Evolutionary conservation across 331 rosid genomes (phyloP), one percentile per base, ranked within the genome.

Genomic region (Telfairia occidentalis): DNA sequence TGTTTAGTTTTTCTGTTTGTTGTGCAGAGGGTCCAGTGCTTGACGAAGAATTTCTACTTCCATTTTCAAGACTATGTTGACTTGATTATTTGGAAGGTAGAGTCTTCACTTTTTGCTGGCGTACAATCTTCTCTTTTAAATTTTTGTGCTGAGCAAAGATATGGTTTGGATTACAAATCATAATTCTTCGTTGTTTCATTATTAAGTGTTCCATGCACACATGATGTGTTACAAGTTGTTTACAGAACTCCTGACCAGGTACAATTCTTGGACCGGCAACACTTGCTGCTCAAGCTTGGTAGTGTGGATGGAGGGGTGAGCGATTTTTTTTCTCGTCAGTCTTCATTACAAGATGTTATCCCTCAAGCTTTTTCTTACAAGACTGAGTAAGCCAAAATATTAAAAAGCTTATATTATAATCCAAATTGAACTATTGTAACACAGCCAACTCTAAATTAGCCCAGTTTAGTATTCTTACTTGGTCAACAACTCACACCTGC

Each of bases 231-330:
- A 85, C 86, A 67, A 76, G 83, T 76, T 75, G 83, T 78, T 84
- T 83, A 76, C 82, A 73, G 81, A 76, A 87, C 78, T 84, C 77
- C 76, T 84, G 85, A 80, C 76, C 89, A 95, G 99, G 99, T 90
- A 84, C 99, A 95, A 81, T 95, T 95, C 93, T 84, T 95, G 92
- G 99, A 95, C 79, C 88, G 92, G 80, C 96, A 88, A 52, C 96
- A 95, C 91, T 83, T 95, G 84, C 93, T 95, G 53, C 86, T 95
- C 89, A 95, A 95, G 89, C 88, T 90, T 81, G 99, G 97, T 64
- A 95, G 97, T 80, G 97, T 91, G 34, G 97, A 91, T 71, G 99
- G 96, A 88, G 96, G 81, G 95, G 99, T 95, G 87, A 95, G 97
- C 78, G 74, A 61, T 81, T 74, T 82, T 54, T 83, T 49, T 65